These are phyloP conservation scores for Talaromyces sp. DNA, from an alignment of 2,329 filamentous ascomycete species.

Conservation along the genomic window DNA sequence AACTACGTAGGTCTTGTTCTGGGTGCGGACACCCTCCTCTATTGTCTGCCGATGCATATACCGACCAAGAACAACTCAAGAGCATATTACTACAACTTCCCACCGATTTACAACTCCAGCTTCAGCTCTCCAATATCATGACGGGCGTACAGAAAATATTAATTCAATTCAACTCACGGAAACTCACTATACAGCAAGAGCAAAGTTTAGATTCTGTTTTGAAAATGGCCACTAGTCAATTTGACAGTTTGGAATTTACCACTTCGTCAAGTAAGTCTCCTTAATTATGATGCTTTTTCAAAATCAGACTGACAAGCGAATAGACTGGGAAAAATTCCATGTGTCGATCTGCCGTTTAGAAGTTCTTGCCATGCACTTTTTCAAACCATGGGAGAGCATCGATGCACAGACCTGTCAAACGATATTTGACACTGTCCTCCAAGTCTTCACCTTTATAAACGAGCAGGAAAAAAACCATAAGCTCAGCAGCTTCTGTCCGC, in stretches of 20 bases:
- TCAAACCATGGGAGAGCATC: neutral
- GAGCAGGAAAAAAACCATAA: neutral
- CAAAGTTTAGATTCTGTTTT: neutral
- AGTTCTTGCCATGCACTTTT: slow-evolving; percentile 2
- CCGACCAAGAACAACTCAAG: slow-evolving; percentile 2
- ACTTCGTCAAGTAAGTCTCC: neutral
- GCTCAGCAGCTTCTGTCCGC: neutral
- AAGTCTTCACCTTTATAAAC: neutral
- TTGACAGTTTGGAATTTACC: neutral
- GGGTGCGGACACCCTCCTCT: neutral
- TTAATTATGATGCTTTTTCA: neutral
- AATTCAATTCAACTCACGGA: neutral
- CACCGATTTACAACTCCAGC: neutral
- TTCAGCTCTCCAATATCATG: neutral
- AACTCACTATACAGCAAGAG: neutral
- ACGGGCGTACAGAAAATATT: neutral
- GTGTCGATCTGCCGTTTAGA: neutral
- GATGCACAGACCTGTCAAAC: neutral
- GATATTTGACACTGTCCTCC: neutral
- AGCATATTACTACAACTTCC: neutral
- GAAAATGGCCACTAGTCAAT: neutral
- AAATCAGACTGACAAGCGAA: neutral
- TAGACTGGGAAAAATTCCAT: neutral
- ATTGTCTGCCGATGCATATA: neutral
- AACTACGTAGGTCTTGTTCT: neutral